Evolutionary conservation across 495 filamentous ascomycete genomes (phyloP), one percentile per base, ranked within the genome.

Genomic region (Tuber magnatum): DNA sequence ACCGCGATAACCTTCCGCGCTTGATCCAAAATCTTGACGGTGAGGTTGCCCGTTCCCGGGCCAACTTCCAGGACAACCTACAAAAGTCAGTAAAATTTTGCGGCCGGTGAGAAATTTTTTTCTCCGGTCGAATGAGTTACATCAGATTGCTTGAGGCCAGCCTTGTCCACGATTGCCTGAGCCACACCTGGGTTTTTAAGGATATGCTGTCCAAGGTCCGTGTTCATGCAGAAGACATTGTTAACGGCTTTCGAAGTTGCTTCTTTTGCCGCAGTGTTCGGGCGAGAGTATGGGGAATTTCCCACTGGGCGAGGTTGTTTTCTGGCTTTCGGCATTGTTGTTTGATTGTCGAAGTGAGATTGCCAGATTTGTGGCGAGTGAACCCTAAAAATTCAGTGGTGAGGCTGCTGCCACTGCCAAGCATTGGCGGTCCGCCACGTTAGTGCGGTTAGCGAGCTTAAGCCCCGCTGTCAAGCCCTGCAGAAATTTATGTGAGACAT

Each of bases 101-200:
- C 6, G 35, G 43, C n/a, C 42, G 38, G 48, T 22, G 51, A 71
- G 61, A 39, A 40, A 6, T 24, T 74, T 72, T 72, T 35, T 51
- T n/a, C 28, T 35, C 20, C 18, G 41, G 28, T 40, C 32, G 38
- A 61, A 69, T 35, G 35, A 69, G 24, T n/a, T 10, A 91, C 89
- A 85, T 97, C 94, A 46, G 91, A 93, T 69, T 94, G 94, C 81
- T 97, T 97, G 28, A 98, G 88, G 74, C 89, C 88, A 40, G 94
- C 93, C 85, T 98, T 98, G 71, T 92, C 88, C 69, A 92, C 90
- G 81, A 97, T 97, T 39, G 91, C 91, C 83, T 94, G 90, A 28
- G 93, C 92, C 74, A 98, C 92, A 75, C 93, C 93, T 28, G 94
- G 94, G 84, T 98, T 97, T 85, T 97, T 97, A 80, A 98, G 87